These are phyloP conservation scores for Rhynchospora pubera DNA, from an alignment of 176 grass and related monocot species.

Conservation along the genomic window DNA sequence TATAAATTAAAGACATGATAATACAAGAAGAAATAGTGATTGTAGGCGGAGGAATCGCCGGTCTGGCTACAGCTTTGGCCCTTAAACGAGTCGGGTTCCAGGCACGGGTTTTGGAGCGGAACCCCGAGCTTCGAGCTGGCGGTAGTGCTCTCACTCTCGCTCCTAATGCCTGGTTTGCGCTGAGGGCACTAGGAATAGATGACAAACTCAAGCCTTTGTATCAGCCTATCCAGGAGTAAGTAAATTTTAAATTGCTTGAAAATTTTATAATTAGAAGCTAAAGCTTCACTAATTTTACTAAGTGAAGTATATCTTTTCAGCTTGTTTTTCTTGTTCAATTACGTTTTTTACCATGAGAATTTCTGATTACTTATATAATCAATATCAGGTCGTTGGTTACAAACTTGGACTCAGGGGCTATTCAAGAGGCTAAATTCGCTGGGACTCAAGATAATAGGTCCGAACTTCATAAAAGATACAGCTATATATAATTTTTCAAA, in stretches of 20 bases:
- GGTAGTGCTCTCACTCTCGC: slow-evolving; percentile 43
- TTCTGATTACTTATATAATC: not conserved
- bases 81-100: slow-evolving; percentile 20
- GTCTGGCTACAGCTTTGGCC: slow-evolving; percentile 47
- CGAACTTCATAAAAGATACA: not conserved
- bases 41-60: slow-evolving; percentile 51
- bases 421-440: slow-evolving; percentile 34
- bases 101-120: slow-evolving; percentile 44
- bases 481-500: not conserved
- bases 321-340: not conserved
- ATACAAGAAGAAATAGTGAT: slow-evolving; percentile 41
- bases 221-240: slow-evolving; percentile 9
- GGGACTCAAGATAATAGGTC: slow-evolving; percentile 34
- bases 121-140: slow-evolving; percentile 35
- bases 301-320: not conserved
- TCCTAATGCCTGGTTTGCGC: slow-evolving; percentile 58
- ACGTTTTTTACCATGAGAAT: not conserved
- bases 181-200: slow-evolving; percentile 50
- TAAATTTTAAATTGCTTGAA: not conserved
- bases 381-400: slow-evolving; percentile 28
- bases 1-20: not conserved
- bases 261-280: not conserved
- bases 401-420: slow-evolving; percentile 35
- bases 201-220: slow-evolving; percentile 27
- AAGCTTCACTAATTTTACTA: not conserved